Evolutionary conservation across 108 stramenopile genomes (phyloP), one percentile per base, ranked within the genome.

Genomic region (Conticribra weissflogii): DNA sequence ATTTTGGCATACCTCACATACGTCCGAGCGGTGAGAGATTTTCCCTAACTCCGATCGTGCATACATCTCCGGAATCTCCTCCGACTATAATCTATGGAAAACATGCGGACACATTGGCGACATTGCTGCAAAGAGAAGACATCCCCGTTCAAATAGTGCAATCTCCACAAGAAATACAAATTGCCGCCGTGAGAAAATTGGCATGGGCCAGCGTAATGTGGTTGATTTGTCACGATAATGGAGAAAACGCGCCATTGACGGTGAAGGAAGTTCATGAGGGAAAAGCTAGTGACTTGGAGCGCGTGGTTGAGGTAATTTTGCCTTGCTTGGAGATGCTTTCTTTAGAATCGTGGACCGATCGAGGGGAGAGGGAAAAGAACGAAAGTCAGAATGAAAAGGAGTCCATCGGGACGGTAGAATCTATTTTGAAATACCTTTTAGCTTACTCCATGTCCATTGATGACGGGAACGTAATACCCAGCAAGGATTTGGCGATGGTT

Each of bases 141-240:
- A 67, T 89, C 18, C 47, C 41, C 0, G 77, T 83, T 14, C 32
- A 67, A 29, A 50, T 71, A 15, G 76, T 83, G 19, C 15, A 50
- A 18, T 64, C 53, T 56, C 49, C 65, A 51, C 30, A 50, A 28
- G 58, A 68, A 17, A 28, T 86, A 0, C 62, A 75, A 49, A 33
- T 41, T 15, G 49, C 55, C 0, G 86, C 88, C 12, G 80, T 68
- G 34, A 69, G 57, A 22, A 89, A 89, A 48, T 32, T 89, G 15
- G 48, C 81, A 8, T 90, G 88, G 88, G 84, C 86, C 21, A 79
- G 85, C 30, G 63, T 78, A 29, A 63, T 89, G 68, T 89, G 88
- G 88, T 59, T 89, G 24, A 29, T 89, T 1, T 89, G 88, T 59
- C 85, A 86, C 56, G 47, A 64, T 54, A 29, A 22, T 41, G 49